Percentiles rank a stretch among this genome's conserved stretches.
phyloP scores from a whole-genome alignment of 2,329 filamentous ascomycete species.

The Rutstroemia sp. region DNA sequence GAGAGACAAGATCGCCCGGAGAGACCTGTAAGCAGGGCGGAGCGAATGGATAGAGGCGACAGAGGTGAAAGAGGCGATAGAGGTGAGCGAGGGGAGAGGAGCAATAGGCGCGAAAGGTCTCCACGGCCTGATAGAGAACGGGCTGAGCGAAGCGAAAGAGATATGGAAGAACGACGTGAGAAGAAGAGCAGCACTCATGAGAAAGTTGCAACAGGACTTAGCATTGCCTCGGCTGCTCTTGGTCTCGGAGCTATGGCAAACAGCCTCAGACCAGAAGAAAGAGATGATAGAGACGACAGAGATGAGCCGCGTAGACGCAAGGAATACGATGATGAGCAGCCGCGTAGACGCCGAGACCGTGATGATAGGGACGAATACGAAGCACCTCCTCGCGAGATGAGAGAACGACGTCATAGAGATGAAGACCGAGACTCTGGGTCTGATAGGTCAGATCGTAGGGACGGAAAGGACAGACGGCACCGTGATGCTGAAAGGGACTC shows the following conservation, averaged over 20 bases:
- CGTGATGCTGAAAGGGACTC: conserved; percentile 18
- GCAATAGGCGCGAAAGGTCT: conserved; percentile 8
- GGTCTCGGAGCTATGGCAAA: conserved; percentile 27
- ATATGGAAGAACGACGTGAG: conserved; percentile 5
- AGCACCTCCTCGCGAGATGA: conserved; percentile 17
- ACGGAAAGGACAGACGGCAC: conserved; percentile 19
- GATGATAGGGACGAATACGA: conserved; percentile 20
- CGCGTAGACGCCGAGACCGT: conserved; percentile 20
- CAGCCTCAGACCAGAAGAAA: conserved; percentile 20
- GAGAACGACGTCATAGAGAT: conserved; percentile 19
- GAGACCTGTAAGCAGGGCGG: background rate
- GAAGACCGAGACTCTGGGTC: conserved; percentile 9
- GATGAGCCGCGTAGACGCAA: conserved; percentile 17
- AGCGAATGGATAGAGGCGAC: conserved; percentile 11
- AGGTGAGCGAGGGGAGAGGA: conserved; percentile 3
- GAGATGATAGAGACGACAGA: conserved; percentile 23
- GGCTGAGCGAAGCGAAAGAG: conserved; percentile 10
- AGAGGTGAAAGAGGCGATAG: conserved; percentile 8
- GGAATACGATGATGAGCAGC: conserved; percentile 27
- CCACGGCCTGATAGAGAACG: conserved; percentile 13
- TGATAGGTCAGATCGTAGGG: conserved; percentile 15
- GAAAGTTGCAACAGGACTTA: conserved; percentile 25
- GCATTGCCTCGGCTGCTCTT: conserved; percentile 28
- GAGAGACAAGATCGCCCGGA: conserved; percentile 12
- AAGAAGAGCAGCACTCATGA: conserved; percentile 23